A percentile compares a stretch with the other conserved stretches of the same genome.
Conservation (phyloP, 2,329 filamentous ascomycete genomes). For the Aspergillaceae sp. region DNA sequence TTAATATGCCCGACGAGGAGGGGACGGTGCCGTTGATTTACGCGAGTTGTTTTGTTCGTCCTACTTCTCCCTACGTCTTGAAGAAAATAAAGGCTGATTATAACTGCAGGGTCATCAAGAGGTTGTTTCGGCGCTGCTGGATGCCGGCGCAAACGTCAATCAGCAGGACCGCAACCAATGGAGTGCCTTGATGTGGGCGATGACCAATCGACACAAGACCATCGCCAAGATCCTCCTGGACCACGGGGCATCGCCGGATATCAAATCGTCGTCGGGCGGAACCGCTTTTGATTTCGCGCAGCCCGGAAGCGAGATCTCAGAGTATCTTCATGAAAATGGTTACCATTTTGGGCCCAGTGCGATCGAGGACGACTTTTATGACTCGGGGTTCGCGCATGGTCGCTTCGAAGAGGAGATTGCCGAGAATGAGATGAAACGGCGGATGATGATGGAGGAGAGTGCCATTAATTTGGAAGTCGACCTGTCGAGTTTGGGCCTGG, state of each 20-base stretch:
- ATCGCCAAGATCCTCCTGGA: slow-evolving; percentile 91
- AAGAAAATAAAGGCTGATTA: slow-evolving; percentile 4
- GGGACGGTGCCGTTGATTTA: slow-evolving; percentile 96
- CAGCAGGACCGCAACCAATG: slow-evolving; percentile 93
- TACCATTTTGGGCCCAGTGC: slow-evolving; percentile 51
- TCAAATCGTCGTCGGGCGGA: slow-evolving; percentile 86
- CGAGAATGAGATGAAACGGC: slow-evolving; percentile 86
- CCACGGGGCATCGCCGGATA: slow-evolving; percentile 87
- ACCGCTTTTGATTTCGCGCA: slow-evolving; percentile 94
- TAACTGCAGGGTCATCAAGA: slow-evolving; percentile 66
- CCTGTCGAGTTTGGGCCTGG: slow-evolving; percentile 86
- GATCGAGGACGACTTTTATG: slow-evolving; percentile 76
- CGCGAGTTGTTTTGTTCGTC: slow-evolving; percentile 85
- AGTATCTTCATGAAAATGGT: slow-evolving; percentile 88
- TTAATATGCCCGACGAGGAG: slow-evolving; percentile 84
- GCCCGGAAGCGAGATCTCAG: slow-evolving; percentile 91
- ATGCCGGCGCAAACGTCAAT: slow-evolving; percentile 81
- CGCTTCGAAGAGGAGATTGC: slow-evolving; percentile 95
- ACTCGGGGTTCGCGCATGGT: slow-evolving; percentile 82
- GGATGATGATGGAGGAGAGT: slow-evolving; percentile 97
- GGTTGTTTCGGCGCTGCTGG: slow-evolving; percentile 74
- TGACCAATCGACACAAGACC: slow-evolving; percentile 94
- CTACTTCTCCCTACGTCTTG: neutral
- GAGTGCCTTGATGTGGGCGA: slow-evolving; percentile 99
- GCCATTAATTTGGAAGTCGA: slow-evolving; percentile 95